Conservation (phyloP, 225 moss, liverwort and hornwort genomes). For the Asterella californica region DNA sequence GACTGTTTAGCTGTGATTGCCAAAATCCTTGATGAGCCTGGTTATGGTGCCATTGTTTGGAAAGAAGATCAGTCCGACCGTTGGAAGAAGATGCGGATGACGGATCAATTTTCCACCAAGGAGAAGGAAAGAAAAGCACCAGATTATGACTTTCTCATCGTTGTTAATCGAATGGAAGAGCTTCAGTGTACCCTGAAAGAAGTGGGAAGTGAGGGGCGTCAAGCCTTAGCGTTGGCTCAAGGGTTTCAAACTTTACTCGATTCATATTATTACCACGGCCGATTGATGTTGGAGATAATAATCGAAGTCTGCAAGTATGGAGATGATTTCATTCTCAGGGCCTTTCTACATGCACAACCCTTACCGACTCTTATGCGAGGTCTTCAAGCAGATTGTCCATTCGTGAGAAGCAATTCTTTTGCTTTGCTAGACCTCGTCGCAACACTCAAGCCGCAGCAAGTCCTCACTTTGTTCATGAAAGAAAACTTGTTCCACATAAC, state of each 20-base stretch:
- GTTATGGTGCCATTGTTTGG: conserved; percentile 21
- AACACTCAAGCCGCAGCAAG: conserved; percentile 33
- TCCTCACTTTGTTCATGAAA: conserved; percentile 35
- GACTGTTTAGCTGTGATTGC: conserved; percentile 25
- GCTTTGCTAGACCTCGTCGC: conserved; percentile 31
- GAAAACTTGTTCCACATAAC: conserved; percentile 27
- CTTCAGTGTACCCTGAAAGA: conserved; percentile 21
- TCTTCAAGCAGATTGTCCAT: conserved; percentile 19
- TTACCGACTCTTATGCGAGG: conserved; percentile 24
- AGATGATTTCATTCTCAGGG: conserved; percentile 29
- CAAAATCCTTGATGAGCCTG: conserved; percentile 27
- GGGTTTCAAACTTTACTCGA: conserved; percentile 27
- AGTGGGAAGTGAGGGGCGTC: conserved; percentile 24
- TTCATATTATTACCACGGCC: conserved; percentile 24
- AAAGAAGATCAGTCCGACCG: conserved; percentile 32
- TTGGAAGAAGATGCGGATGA: conserved; percentile 27
- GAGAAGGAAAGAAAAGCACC: background rate
- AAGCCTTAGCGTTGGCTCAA: conserved; percentile 18
- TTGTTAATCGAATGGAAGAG: conserved; percentile 21
- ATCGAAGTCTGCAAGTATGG: conserved; percentile 25
- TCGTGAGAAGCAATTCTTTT: conserved; percentile 17
- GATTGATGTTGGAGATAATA: conserved; percentile 37
- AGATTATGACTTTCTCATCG: conserved; percentile 18
- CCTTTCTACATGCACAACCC: conserved; percentile 35
- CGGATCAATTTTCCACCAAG: background rate